phyloP scores from a whole-genome alignment of 2,329 filamentous ascomycete species.

The Colletotrichum tanaceti region DNA sequence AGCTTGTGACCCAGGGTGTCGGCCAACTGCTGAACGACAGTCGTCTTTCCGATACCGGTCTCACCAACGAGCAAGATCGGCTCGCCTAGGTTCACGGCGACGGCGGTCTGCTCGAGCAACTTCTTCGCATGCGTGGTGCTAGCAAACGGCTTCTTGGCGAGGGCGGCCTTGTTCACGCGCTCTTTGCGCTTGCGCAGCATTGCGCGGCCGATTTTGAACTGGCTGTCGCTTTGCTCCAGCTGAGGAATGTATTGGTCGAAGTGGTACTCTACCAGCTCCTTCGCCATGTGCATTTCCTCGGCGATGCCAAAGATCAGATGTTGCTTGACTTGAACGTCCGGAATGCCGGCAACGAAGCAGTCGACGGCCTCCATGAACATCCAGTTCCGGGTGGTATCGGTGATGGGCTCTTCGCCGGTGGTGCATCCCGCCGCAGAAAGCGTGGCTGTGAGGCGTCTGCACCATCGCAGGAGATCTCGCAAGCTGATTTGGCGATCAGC shows the following conservation, averaged over 20 bases:
- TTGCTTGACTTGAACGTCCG: conserved; percentile 70
- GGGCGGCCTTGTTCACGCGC: conserved; percentile 59
- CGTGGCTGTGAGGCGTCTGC: conserved; percentile 76
- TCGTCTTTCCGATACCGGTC: conserved; percentile 98
- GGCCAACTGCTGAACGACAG: conserved; percentile 92
- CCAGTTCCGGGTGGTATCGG: conserved; percentile 78
- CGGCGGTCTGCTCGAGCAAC: conserved; percentile 87
- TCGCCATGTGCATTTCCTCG: conserved; percentile 86
- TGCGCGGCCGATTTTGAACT: conserved; percentile 74
- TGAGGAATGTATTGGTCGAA: conserved; percentile 78
- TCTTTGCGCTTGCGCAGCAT: conserved; percentile 68
- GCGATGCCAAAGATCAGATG: conserved; percentile 78
- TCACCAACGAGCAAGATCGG: conserved; percentile 96
- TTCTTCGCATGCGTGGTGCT: conserved; percentile 87
- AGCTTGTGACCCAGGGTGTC: conserved; percentile 86
- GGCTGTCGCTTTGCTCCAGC: conserved; percentile 70
- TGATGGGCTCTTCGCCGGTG: conserved; percentile 76
- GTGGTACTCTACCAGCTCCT: conserved; percentile 83
- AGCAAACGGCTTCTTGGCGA: conserved; percentile 79
- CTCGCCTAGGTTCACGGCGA: conserved; percentile 85
- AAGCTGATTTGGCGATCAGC: conserved; percentile 69
- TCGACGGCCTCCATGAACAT: conserved; percentile 96
- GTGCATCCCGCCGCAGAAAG: conserved; percentile 70
- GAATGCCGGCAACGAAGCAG: conserved; percentile 87
- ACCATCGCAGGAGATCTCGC: conserved; percentile 92